Evolutionary conservation across 1,284 basidiomycete genomes (phyloP).

Genomic region (Neonothopanus nambi): DNA sequence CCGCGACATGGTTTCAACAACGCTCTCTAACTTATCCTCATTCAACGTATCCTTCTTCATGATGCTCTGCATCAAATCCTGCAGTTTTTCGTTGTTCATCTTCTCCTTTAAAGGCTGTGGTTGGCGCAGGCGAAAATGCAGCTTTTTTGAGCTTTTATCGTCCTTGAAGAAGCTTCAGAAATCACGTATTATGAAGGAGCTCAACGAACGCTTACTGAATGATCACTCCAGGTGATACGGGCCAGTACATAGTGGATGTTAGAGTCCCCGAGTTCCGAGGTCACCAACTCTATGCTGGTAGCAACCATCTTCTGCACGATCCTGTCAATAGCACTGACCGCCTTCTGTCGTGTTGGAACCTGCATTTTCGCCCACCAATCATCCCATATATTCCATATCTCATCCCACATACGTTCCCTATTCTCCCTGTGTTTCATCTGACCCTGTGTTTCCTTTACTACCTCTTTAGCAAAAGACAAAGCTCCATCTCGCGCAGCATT

Average conservation of each 20-base stretch:
- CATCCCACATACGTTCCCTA: not conserved
- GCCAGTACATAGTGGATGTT: not conserved
- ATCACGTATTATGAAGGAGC: not conserved
- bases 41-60: not conserved
- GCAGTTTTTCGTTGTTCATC: not conserved
- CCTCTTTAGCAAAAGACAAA: not conserved
- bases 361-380: not conserved
- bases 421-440: not conserved
- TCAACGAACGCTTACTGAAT: not conserved
- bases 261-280: not conserved
- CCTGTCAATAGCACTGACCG: not conserved
- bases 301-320: not conserved
- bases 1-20: not conserved
- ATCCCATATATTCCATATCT: slow-evolving; percentile 1
- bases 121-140: not conserved
- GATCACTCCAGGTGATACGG: not conserved
- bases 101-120: not conserved
- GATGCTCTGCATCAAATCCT: not conserved
- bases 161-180: not conserved
- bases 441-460: not conserved
- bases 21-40: not conserved
- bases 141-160: no score
- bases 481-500: not conserved
- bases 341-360: not conserved
- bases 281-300: not conserved